Base-by-base conservation (phyloP, 768 basidiomycete species). In the Rhodosporidiobolus odoratus region DNA sequence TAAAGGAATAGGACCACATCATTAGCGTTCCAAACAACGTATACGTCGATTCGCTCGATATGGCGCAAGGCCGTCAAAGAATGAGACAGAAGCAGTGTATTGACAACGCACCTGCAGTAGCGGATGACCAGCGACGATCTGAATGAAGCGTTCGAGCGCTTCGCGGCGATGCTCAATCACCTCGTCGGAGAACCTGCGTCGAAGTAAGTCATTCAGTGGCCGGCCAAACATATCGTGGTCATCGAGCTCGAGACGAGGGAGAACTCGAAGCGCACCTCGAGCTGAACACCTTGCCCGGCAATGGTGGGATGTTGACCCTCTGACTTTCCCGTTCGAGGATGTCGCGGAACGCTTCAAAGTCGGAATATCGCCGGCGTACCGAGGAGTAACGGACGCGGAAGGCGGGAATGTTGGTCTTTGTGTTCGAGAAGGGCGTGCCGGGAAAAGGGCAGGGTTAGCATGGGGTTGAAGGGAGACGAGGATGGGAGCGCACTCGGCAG, bases 281-380 rank as follows among this genome's bases (percentile, higher is more conserved):
- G 40, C 94, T 96, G 82, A 99, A 99, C 48, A 98, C 91, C 80
- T 98, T 99, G 64, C 96, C 96, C 2, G 96, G 95, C 41, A 99
- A 86, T 25, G 92, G 87, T 1, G 96, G 95, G 78, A 99, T 98
- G 81, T 97, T 99, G 76, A 99, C 96, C 52, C 96, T 85, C 17
- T 95, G 96, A 7, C 89, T 90, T 81, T 99, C 96, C 76, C 92
- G 88, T 81, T 99, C 96, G 60, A 99, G 87, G 78, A 96, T 92
- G 79, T 99, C 95, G 59, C 93, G 88, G 84, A 99, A 99, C 1
- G 95, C 93, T 78, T 94, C 92, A 78, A 94, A 94, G 79, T 94
- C 91, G 50, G 89, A 91, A 79, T 94, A 94, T 58, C 92, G 88
- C 54, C 92, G 84, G 58, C 91, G 86, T 54, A 94, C 92, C 48